phyloP scores from a whole-genome alignment of 768 basidiomycete genomes.

The Rubroboletus satanas region DNA sequence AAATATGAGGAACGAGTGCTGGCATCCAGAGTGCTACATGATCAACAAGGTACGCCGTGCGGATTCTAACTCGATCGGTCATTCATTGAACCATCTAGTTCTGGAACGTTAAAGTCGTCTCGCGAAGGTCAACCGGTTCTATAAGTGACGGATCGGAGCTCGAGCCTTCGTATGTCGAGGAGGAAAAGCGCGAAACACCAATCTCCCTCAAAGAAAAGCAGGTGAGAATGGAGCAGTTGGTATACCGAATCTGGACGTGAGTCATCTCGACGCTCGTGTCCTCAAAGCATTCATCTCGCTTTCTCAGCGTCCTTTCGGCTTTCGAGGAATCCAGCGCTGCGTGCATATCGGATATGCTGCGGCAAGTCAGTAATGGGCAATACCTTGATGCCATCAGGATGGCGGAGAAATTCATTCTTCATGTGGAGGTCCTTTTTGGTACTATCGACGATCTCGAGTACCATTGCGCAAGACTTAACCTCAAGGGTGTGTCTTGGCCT shows the following conservation, averaged over 20 bases:
- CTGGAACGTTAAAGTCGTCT: slow-evolving; percentile 96
- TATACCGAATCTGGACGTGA: slow-evolving; percentile 98
- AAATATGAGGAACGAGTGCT: slow-evolving; percentile 97
- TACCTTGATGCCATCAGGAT: slow-evolving; percentile 96
- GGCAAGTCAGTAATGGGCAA: slow-evolving; percentile 94
- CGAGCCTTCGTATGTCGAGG: slow-evolving; percentile 60
- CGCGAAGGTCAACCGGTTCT: slow-evolving; percentile 64
- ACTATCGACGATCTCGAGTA: slow-evolving; percentile 95
- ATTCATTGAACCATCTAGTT: slow-evolving; percentile 52
- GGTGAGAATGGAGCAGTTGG: slow-evolving; percentile 91
- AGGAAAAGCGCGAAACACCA: slow-evolving; percentile 79
- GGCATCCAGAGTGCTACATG: slow-evolving; percentile 99
- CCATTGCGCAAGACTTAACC: slow-evolving; percentile 70
- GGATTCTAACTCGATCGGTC: not conserved
- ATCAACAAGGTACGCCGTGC: slow-evolving; percentile 82
- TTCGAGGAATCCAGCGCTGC: slow-evolving; percentile 99
- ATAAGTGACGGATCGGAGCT: slow-evolving; percentile 50
- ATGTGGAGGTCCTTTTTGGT: slow-evolving; percentile 96
- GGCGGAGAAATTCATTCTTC: slow-evolving; percentile 98
- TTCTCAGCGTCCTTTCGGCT: slow-evolving; percentile 79
- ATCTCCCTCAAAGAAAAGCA: slow-evolving; percentile 84
- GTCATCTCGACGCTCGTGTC: slow-evolving; percentile 25
- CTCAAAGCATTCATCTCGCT: slow-evolving; percentile 5
- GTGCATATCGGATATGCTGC: slow-evolving; percentile 97
- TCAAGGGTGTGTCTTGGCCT: slow-evolving; percentile 66